Evolutionary conservation across 2,329 filamentous ascomycete species (phyloP).

Genomic region (Ampelomyces quisqualis): DNA sequence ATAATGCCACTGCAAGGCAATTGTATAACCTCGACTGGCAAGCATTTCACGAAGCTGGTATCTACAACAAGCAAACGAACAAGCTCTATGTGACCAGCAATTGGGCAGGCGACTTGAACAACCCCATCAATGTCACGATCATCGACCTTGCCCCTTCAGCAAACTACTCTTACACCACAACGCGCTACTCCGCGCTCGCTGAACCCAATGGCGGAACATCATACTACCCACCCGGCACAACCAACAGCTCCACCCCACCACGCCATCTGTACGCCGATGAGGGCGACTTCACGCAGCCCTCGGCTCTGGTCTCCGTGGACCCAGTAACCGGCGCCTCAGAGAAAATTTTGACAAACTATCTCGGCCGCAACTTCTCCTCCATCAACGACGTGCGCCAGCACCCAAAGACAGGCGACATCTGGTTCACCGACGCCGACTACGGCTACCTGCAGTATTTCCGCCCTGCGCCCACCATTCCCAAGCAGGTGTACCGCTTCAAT

Average conservation of each 20-base stretch:
- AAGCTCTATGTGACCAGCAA: constrained; percentile 49
- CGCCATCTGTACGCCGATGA: constrained; percentile 39
- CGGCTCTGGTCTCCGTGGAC: constrained; percentile 49
- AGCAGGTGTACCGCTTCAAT: constrained; percentile 48
- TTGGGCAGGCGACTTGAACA: constrained; percentile 27
- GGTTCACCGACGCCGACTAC: constrained; percentile 52
- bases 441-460: constrained; percentile 37
- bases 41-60: constrained; percentile 46
- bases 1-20: constrained; percentile 34
- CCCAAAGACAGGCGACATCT: constrained; percentile 49
- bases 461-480: constrained; percentile 33
- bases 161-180: constrained; percentile 40
- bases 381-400: constrained; percentile 49
- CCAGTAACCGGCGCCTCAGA: constrained; percentile 47
- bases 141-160: constrained; percentile 41
- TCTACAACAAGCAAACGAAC: constrained; percentile 39
- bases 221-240: constrained; percentile 36
- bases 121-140: constrained; percentile 41
- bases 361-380: constrained; percentile 49
- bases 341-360: constrained; percentile 50
- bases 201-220: constrained; percentile 42
- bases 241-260: constrained; percentile 26
- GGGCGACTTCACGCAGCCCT: constrained; percentile 44
- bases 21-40: constrained; percentile 33
- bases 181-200: constrained; percentile 44